Conservation (phyloP, 345 rosid genomes). For the Acer campestre region DNA sequence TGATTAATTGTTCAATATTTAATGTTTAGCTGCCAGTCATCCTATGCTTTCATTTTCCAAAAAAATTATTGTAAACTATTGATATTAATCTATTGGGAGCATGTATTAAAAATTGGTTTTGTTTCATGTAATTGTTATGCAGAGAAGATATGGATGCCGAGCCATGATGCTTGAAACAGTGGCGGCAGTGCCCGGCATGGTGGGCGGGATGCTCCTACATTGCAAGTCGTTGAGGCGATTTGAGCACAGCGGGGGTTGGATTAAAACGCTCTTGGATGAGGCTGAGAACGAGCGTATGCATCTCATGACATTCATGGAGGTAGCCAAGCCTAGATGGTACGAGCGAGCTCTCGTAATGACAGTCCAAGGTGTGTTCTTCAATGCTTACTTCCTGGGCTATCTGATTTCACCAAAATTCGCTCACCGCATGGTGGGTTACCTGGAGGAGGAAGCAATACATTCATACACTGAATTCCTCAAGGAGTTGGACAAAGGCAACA, state of each 20-base stretch:
- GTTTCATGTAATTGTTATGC: background rate
- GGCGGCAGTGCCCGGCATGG: slow-evolving; percentile 89
- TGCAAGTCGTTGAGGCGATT: slow-evolving; percentile 70
- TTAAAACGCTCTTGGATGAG: slow-evolving; percentile 72
- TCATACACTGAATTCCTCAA: slow-evolving; percentile 83
- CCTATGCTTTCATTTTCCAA: too few species aligned
- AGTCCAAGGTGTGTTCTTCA: slow-evolving; percentile 80
- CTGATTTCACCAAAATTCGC: slow-evolving; percentile 73
- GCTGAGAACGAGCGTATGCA: slow-evolving; percentile 95
- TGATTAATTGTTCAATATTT: too few species aligned
- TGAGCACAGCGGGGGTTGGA: slow-evolving; percentile 89
- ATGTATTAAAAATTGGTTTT: background rate
- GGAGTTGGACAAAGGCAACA: slow-evolving; percentile 75
- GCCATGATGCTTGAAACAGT: slow-evolving; percentile 94
- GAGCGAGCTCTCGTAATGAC: slow-evolving; percentile 71
- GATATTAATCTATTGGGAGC: background rate
- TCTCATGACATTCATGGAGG: slow-evolving; percentile 91
- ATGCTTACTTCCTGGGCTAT: slow-evolving; percentile 73
- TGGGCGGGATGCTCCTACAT: slow-evolving; percentile 76
- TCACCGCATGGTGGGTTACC: slow-evolving; percentile 78
- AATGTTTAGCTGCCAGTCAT: background rate
- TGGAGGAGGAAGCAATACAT: slow-evolving; percentile 84
- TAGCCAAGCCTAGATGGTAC: slow-evolving; percentile 69
- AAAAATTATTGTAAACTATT: too few species aligned
- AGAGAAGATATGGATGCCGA: slow-evolving; percentile 73